Evolutionary conservation across 495 filamentous ascomycete species (phyloP).

Genomic region (Aspergillus sclerotiicarbonarius): DNA sequence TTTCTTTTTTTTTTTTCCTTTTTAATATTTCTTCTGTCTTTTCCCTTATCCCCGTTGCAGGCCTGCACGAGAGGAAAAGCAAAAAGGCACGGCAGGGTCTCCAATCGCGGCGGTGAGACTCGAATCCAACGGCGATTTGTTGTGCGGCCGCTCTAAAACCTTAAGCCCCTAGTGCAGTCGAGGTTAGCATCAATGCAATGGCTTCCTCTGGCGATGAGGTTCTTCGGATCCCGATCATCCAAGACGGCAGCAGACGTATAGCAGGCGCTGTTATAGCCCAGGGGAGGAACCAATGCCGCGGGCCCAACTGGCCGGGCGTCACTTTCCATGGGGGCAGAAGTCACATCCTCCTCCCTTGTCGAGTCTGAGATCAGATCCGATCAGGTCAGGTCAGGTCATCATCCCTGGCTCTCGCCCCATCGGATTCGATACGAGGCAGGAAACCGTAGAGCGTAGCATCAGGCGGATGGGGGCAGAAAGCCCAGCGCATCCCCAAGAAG

Average conservation of each 20-base stretch:
- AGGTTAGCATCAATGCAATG: background rate
- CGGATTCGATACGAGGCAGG: background rate
- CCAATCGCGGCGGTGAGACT: background rate
- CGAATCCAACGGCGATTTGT: background rate
- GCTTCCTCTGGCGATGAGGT: background rate
- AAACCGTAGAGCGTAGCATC: background rate
- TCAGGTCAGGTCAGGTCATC: background rate
- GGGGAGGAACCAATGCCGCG: background rate
- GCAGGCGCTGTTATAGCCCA: background rate
- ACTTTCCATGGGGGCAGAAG: background rate
- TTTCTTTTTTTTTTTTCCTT: background rate
- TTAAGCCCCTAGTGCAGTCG: background rate
- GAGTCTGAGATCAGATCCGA: background rate
- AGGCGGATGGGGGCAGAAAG: background rate
- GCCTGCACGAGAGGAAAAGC: background rate
- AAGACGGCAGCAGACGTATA: background rate
- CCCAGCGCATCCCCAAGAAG: background rate
- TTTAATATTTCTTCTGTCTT: background rate
- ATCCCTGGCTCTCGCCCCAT: background rate
- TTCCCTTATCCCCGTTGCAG: background rate
- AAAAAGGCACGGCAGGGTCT: background rate
- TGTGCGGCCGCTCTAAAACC: slow-evolving; percentile 2
- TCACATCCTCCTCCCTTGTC: background rate
- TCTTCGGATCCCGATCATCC: background rate
- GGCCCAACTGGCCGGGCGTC: background rate